Base-by-base conservation (phyloP, 2,329 filamentous ascomycete species). In the Zymoseptoria crescenta region DNA sequence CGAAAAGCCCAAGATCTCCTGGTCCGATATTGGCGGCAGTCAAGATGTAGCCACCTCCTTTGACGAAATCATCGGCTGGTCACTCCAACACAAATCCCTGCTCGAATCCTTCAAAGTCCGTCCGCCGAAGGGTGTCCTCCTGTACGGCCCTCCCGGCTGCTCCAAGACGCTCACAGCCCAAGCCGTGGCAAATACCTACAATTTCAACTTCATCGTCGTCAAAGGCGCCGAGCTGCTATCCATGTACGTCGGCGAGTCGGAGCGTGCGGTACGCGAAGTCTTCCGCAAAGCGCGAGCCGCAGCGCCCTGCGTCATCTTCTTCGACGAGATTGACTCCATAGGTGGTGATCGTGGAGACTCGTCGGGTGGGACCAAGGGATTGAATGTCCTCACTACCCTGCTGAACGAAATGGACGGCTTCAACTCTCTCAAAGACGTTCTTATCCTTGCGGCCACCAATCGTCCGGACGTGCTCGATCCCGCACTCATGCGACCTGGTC, bases 371-470 rank as follows among this genome's bases (percentile, higher is more conserved):
- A 75, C 72, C 10, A 75, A 71, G 48, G 83, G 87, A 1, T 81
- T 96, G 53, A 94, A 96, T 70, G 89, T 96, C 51, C 82, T 96
- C 13, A 92, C 91, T 0, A 95, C 92, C 1, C 77, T 97, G 28
- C 81, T 97, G 4, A 96, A 91, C 61, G 93, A 96, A 72, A 95
- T 97, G 88, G 93, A 96, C 70, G 93, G 93, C 52, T 96, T 96
- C 66, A 91, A 96, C 73, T 80, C 87, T 48, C 79, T 95, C 20
- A 87, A 87, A 57, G 89, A 89, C 59, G 91, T 97, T 0, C 83
- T 95, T 60, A 87, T 96, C 13, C 83, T 97, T 19, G 93, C 90
- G 0, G 93, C 93, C 2, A 97, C 93, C 0, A 97, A 97, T 75
- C 85, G 90, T 56, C 93, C 93, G 0, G 88, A 96, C 68, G 81